A percentile compares a stretch with the other conserved stretches of the same genome.
phyloP scores from a whole-genome alignment of 192 early-diverging fungal species.

The Diversispora epigaea region DNA sequence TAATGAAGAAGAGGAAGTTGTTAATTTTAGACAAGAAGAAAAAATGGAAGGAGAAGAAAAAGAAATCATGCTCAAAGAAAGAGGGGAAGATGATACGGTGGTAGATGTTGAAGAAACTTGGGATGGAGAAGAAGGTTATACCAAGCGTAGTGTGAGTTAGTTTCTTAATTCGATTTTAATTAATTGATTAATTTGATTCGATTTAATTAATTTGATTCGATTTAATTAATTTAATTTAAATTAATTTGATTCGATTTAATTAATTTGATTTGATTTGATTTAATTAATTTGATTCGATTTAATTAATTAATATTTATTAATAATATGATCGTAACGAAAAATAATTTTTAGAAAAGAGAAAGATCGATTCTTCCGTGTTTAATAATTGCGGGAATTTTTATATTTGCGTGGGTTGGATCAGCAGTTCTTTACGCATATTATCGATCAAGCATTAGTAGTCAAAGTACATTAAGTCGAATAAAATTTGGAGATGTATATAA shows the following conservation, averaged over 20 bases:
- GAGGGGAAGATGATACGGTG: conserved; percentile 22
- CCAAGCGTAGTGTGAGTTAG: not conserved
- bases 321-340: not conserved
- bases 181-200: too few species aligned
- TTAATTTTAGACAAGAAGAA: not conserved
- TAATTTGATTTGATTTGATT: not conserved
- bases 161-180: not conserved
- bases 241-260: conserved; percentile 7
- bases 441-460: not conserved
- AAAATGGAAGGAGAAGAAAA: not conserved
- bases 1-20: too few species aligned
- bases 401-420: conserved; percentile 13
- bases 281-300: not conserved
- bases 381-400: conserved; percentile 10
- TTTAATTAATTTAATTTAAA: not conserved
- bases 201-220: too few species aligned
- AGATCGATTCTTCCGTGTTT: conserved; percentile 23
- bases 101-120: conserved; percentile 12
- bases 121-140: not conserved
- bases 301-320: not conserved
- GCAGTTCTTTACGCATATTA: conserved; percentile 12
- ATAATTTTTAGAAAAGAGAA: not conserved
- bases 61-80: conserved; percentile 20
- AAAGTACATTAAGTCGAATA: conserved; percentile 1
- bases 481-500: conserved; percentile 4